Base-by-base conservation (phyloP, 768 basidiomycete genomes). In the Tylopilus rubrobrunneus region DNA sequence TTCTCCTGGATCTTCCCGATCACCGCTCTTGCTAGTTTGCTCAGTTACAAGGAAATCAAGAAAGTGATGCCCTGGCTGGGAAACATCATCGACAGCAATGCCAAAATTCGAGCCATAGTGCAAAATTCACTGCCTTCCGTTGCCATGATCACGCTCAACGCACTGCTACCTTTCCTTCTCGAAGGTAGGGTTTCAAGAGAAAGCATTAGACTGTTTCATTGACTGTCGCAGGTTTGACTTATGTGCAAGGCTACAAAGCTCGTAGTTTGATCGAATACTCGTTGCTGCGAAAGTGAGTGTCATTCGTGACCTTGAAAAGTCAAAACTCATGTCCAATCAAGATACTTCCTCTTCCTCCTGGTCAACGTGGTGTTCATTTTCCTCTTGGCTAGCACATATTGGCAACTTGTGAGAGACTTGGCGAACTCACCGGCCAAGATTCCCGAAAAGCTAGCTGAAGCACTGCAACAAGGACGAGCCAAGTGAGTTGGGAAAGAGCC, bases 1-100 rank as follows among this genome's bases (percentile, higher is more conserved):
- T 87, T 94, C 67, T 89, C 89, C 68, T 98, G 97, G 97, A 73
- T 90, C 39, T 83, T 96, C 56, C 97, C 97, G 0, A 92, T 97
- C 56, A 84, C 89, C 0, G 85, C 84, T 0, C 79, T 99, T 15
- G 92, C 96, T 2, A 80, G 86, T 65, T 71, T 99, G 51, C 77
- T 99, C 56, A 94, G 90, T 59, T 98, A 94, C 72, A 80, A 89
- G 59, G 95, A 97, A 67, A 95, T 99, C 69, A 90, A 93, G 74
- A 90, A 89, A 64, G 78, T 80, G 2, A 79, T 86, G 76, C 97
- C 97, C 0, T 91, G 92, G 86, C 76, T 99, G 3, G 92, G 89
- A 2, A 63, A 69, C n/a, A 67, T 93, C 10, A 93, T 99, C 59
- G 89, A 97, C 56, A 77, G 78, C 48, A 93, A 89, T 61, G 84